A percentile compares a stretch with the other conserved stretches of the same genome.
phyloP scores from a whole-genome alignment of 306 rosid genomes.

The Dalbergia cultrata region DNA sequence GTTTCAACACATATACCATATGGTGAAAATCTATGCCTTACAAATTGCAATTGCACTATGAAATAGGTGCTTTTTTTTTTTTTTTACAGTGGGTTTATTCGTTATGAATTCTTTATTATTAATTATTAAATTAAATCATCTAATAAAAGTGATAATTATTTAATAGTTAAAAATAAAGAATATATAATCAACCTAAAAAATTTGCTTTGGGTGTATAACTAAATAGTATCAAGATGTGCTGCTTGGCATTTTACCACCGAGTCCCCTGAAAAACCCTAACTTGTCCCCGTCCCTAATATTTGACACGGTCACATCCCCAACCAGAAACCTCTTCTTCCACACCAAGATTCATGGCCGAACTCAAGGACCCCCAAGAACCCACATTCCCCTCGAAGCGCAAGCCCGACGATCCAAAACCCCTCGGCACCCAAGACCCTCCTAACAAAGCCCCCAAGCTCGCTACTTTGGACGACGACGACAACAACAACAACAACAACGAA shows the following conservation, averaged over 20 bases:
- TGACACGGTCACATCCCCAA: background rate
- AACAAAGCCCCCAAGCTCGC: slow-evolving; percentile 63
- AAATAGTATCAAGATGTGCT: background rate
- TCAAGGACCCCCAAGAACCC: slow-evolving; percentile 54
- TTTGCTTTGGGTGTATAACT: too few species aligned
- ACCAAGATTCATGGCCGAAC: slow-evolving; percentile 67
- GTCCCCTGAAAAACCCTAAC: slow-evolving; percentile 27
- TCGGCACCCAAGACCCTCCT: slow-evolving; percentile 40
- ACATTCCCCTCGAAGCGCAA: slow-evolving; percentile 74
- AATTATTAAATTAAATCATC: too few species aligned
- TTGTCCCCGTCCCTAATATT: background rate
- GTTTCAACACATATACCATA: too few species aligned
- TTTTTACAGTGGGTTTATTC: too few species aligned
- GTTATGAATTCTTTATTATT: too few species aligned
- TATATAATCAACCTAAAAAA: too few species aligned
- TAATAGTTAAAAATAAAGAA: too few species aligned
- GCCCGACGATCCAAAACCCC: slow-evolving; percentile 53
- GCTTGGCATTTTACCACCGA: background rate
- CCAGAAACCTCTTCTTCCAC: too few species aligned
- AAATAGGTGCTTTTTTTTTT: too few species aligned
- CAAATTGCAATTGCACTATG: too few species aligned
- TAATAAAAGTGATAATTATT: too few species aligned
- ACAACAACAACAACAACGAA: background rate
- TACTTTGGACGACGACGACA: slow-evolving; percentile 19
- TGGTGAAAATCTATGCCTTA: too few species aligned